Evolutionary conservation across 2,329 filamentous ascomycete species (phyloP), one percentile per base, ranked within the genome.

Genomic region (Fulvia fulva): DNA sequence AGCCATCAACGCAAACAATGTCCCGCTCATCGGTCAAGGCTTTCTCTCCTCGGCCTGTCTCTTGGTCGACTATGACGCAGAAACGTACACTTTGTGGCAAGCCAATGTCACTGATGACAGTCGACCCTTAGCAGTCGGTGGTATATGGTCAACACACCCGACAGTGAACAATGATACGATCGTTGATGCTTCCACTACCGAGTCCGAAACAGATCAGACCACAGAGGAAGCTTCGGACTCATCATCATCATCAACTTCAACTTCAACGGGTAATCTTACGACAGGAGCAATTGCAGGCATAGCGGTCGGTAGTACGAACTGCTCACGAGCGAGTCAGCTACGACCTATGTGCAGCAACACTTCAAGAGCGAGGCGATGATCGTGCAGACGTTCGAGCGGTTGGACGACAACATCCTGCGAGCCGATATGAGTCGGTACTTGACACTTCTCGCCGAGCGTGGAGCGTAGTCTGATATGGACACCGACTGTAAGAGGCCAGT

Each of bases 401-500:
- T 56, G 19, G 45, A 22, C 23, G 60, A 63, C 28, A 26, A 34
- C 7, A 59, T 63, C 21, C 43, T 64, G 2, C 61, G 63, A 19
- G 61, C 63, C 12, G 64, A 65, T 37, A 49, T 59, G 37, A 58
- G 62, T 23, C 52, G 64, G 21, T 66, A 66, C 34, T 34, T 66
- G 37, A 52, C 57, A 8, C 50, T 66, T 8, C 55, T 62, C 6
- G 56, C 55, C 5, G 63, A 66, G 11, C 63, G 64, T 28, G 64
- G 64, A 30, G 54, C 61, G 1, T 66, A 66, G 53, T 28, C 53
- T n/a, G 64, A 66, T 34, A 59, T 65, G n/a, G 64, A 66, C 51
- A 62, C 59, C 12, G 58, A 56, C 14, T 63, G 63, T 51, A 37
- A 47, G 16, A 46, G 55, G 28, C 59, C 61, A 8, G 59, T 63